phyloP scores from a whole-genome alignment of 2,329 filamentous ascomycete species.

The Lachnellula subtilissima region DNA sequence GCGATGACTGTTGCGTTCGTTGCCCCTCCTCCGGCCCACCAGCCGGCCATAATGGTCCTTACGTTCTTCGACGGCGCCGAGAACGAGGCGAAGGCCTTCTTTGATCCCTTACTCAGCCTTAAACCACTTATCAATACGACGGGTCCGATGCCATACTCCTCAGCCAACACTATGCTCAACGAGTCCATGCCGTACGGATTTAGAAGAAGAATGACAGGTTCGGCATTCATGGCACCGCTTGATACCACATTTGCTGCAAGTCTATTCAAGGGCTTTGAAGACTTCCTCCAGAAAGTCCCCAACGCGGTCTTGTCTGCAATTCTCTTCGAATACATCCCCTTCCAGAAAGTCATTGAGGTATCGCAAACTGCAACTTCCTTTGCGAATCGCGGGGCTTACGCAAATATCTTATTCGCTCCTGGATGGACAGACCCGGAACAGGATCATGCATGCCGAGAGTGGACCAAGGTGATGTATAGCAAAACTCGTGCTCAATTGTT shows the following conservation, averaged over 20 bases:
- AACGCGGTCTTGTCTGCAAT: slow-evolving; percentile 20
- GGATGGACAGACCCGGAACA: slow-evolving; percentile 25
- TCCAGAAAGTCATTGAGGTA: slow-evolving; percentile 16
- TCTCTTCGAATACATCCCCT: slow-evolving; percentile 19
- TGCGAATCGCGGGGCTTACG: slow-evolving; percentile 27
- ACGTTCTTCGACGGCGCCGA: slow-evolving; percentile 35
- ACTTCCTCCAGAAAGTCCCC: slow-evolving; percentile 23
- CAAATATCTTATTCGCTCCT: slow-evolving; percentile 23
- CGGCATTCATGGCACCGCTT: slow-evolving; percentile 33
- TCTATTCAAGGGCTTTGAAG: slow-evolving; percentile 27
- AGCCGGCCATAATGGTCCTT: slow-evolving; percentile 5
- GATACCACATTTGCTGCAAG: slow-evolving; percentile 21
- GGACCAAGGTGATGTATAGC: slow-evolving; percentile 11
- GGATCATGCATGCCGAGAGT: slow-evolving; percentile 16
- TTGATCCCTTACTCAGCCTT: slow-evolving; percentile 27
- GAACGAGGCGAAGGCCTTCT: slow-evolving; percentile 27
- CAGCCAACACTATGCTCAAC: slow-evolving; percentile 33
- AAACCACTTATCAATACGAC: slow-evolving; percentile 24
- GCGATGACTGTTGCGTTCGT: slow-evolving; percentile 4
- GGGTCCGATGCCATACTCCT: slow-evolving; percentile 30
- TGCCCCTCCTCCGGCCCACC: slow-evolving; percentile 5
- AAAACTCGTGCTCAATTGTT: slow-evolving; percentile 10
- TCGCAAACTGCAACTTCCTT: slow-evolving; percentile 23
- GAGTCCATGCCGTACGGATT: slow-evolving; percentile 30
- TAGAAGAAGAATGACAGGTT: slow-evolving; percentile 35